These are phyloP conservation scores for Pterocarpus santalinus DNA, from an alignment of 306 rosid species.

Conservation along the genomic window DNA sequence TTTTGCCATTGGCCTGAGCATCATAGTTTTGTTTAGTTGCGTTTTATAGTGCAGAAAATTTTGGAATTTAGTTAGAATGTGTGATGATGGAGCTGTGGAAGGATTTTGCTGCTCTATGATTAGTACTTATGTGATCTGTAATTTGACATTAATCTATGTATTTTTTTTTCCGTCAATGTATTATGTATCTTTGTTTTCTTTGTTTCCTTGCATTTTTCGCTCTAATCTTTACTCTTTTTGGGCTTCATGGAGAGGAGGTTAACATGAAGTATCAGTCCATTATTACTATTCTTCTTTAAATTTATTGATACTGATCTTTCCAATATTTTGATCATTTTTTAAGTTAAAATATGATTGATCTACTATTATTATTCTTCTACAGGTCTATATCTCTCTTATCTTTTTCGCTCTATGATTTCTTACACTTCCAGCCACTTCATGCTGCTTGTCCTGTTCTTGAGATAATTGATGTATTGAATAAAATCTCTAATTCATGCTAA, in stretches of 20 bases:
- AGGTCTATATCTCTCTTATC: no score
- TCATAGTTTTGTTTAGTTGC: slow-evolving; percentile 1
- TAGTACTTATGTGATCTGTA: not conserved
- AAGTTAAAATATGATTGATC: no score
- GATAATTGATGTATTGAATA: not conserved
- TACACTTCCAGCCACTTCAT: not conserved
- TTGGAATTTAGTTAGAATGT: not conserved
- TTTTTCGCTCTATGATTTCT: no score
- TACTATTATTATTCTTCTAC: no score
- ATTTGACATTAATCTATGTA: not conserved
- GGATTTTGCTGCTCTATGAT: not conserved
- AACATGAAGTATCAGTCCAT: no score
- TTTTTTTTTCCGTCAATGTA: not conserved
- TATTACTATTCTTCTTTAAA: no score
- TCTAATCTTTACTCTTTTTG: no score
- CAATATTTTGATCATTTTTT: no score
- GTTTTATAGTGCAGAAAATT: not conserved
- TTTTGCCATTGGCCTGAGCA: not conserved
- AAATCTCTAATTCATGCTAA: not conserved
- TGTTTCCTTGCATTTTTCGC: no score
- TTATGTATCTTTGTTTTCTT: no score
- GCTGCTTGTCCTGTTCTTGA: not conserved
- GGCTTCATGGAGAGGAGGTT: no score
- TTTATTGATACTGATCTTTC: no score
- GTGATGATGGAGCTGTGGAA: slow-evolving; percentile 16